phyloP scores from a whole-genome alignment of 164 flowering plant species.

The Vitis vinifera region DNA sequence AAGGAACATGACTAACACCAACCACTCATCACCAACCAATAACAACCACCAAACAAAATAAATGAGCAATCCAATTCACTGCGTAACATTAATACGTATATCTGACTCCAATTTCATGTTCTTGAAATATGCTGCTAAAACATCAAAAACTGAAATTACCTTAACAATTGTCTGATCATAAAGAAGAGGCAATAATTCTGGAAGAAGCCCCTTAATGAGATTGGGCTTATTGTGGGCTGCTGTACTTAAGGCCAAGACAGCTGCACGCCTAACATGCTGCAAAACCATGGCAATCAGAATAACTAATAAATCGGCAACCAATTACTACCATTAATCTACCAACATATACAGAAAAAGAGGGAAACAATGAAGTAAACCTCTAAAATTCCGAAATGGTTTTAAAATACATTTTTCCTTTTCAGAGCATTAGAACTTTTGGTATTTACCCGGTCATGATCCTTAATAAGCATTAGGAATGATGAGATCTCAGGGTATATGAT shows the following conservation, averaged over 20 bases:
- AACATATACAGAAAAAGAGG: not conserved
- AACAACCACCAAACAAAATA: too few relatives aligned
- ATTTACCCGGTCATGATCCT: slow-evolving; percentile 87
- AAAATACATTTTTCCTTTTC: not conserved
- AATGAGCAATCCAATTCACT: too few relatives aligned
- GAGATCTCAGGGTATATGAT: slow-evolving; percentile 86
- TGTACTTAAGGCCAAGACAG: slow-evolving; percentile 93
- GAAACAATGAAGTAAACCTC: not conserved
- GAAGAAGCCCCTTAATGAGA: slow-evolving; percentile 89
- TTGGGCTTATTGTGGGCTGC: slow-evolving; percentile 99
- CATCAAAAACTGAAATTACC: slow-evolving; percentile 41
- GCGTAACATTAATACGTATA: too few relatives aligned
- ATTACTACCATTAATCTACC: not conserved
- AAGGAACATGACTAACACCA: too few relatives aligned
- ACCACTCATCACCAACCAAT: too few relatives aligned
- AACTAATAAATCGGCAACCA: not conserved
- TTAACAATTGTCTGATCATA: slow-evolving; percentile 96
- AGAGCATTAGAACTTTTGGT: not conserved
- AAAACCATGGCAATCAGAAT: slow-evolving; percentile 16
- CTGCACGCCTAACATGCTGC: slow-evolving; percentile 99
- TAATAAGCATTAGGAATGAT: slow-evolving; percentile 90
- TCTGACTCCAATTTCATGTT: too few relatives aligned
- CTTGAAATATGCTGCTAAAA: too few relatives aligned
- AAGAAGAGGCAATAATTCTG: slow-evolving; percentile 87
- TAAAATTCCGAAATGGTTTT: too few relatives aligned